phyloP scores from a whole-genome alignment of 768 basidiomycete species.

The Suillus hirtellus region DNA sequence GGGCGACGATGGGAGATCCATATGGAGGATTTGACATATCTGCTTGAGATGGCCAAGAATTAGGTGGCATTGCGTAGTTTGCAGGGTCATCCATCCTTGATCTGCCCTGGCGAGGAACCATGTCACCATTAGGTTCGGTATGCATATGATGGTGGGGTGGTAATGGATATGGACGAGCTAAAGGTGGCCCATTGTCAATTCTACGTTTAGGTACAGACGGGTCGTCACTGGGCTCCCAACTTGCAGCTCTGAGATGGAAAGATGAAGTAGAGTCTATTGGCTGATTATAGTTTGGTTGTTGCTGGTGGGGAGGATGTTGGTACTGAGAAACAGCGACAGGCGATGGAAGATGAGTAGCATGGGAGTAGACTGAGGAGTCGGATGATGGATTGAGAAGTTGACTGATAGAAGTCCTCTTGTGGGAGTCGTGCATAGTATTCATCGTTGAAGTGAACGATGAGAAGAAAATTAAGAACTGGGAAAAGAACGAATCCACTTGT shows the following conservation, averaged over 20 bases:
- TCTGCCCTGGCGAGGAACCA: constrained; percentile 28
- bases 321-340: constrained; percentile 27
- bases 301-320: constrained; percentile 30
- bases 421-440: constrained; percentile 43
- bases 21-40: constrained; percentile 40
- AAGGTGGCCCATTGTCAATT: constrained; percentile 33
- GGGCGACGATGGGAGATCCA: constrained; percentile 42
- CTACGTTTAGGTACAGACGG: constrained; percentile 38
- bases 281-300: constrained; percentile 27
- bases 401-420: constrained; percentile 52
- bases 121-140: constrained; percentile 35
- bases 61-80: constrained; percentile 29
- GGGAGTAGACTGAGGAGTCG: constrained; percentile 36
- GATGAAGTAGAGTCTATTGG: constrained; percentile 33
- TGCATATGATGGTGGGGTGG: constrained; percentile 31
- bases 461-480: constrained; percentile 14
- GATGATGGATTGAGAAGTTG: constrained; percentile 52
- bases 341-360: constrained; percentile 31
- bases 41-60: constrained; percentile 35
- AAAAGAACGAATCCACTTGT: constrained; percentile 14
- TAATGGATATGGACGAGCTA: constrained; percentile 37
- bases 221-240: constrained; percentile 48
- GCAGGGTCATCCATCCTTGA: constrained; percentile 34
- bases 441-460: constrained; percentile 32
- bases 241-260: constrained; percentile 63